Percentiles rank a stretch among this genome's conserved stretches.
Evolutionary conservation across 2,329 filamentous ascomycete genomes (phyloP).

Genomic region (Ophiostoma populinum): DNA sequence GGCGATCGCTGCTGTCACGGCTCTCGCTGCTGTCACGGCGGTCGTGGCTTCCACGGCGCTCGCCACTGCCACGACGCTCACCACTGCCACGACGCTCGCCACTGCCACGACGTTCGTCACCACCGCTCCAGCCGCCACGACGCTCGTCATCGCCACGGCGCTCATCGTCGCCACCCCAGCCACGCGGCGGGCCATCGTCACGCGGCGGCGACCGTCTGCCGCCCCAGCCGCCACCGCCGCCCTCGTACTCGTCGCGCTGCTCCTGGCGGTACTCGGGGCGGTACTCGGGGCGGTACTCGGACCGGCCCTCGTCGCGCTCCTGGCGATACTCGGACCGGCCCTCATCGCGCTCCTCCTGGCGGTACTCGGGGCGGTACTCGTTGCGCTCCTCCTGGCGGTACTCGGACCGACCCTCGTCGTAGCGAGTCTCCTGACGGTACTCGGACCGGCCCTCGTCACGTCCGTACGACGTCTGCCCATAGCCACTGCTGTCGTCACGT

Average conservation of each 20-base stretch:
- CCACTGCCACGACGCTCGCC: background rate
- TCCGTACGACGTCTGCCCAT: constrained; percentile 44
- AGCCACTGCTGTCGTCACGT: constrained; percentile 42
- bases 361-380: constrained; percentile 39
- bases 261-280: constrained; percentile 5
- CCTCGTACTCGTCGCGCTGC: constrained; percentile 11
- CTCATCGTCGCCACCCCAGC: constrained; percentile 9
- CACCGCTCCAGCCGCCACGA: constrained; percentile 13
- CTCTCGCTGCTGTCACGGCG: constrained; percentile 6
- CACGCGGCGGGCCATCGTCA: constrained; percentile 4
- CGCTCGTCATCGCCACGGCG: constrained; percentile 6
- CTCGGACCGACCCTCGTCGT: constrained; percentile 31
- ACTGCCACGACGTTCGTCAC: constrained; percentile 5
- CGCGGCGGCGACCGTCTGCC: constrained; percentile 1
- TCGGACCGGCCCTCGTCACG: constrained; percentile 29
- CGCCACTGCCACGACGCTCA: constrained; percentile 7
- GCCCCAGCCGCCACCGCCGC: background rate
- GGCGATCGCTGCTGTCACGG: background rate
- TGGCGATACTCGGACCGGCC: constrained; percentile 37
- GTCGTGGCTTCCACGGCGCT: constrained; percentile 12
- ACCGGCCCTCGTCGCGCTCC: constrained; percentile 24
- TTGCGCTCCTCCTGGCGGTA: constrained; percentile 29
- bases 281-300: constrained; percentile 30
- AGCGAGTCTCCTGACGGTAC: constrained; percentile 45
- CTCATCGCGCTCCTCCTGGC: constrained; percentile 35